These are phyloP conservation scores for Mycena olivaceomarginata DNA, from an alignment of 768 basidiomycete species.

Conservation along the genomic window DNA sequence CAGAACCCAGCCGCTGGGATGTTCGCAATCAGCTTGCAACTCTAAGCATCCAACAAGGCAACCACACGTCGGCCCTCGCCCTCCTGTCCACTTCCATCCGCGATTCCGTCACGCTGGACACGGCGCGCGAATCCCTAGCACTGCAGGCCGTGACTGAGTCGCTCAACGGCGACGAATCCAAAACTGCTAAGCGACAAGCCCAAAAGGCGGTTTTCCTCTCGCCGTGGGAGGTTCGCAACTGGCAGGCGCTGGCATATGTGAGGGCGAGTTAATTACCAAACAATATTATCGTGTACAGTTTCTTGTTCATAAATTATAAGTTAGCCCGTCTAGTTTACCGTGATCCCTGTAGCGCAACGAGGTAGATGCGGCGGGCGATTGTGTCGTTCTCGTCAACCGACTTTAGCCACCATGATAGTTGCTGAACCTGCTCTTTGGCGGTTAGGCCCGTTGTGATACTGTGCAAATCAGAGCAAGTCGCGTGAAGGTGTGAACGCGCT, in stretches of 20 bases:
- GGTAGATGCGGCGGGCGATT: conserved; percentile 69
- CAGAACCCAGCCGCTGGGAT: conserved; percentile 71
- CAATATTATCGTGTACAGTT: conserved; percentile 42
- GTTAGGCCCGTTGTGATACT: conserved; percentile 63
- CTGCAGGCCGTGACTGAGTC: conserved; percentile 70
- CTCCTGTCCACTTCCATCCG: conserved; percentile 59
- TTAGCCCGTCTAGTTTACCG: conserved; percentile 24
- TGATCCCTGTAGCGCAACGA: conserved; percentile 56
- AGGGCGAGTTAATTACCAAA: conserved; percentile 48
- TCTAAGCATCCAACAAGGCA: conserved; percentile 70
- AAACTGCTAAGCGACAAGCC: conserved; percentile 63
- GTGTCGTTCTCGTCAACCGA: conserved; percentile 62
- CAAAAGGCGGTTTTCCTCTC: conserved; percentile 80
- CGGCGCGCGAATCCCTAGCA: conserved; percentile 64
- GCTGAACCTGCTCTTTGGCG: conserved; percentile 66
- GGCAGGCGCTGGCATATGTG: conserved; percentile 78
- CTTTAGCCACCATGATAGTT: conserved; percentile 81
- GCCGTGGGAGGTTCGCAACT: conserved; percentile 71
- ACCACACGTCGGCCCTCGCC: conserved; percentile 65
- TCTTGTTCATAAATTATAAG: conserved; percentile 25
- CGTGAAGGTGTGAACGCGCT: conserved; percentile 52
- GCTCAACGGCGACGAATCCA: conserved; percentile 44
- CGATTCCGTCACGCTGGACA: conserved; percentile 56
- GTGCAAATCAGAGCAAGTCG: background rate
- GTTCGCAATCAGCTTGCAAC: conserved; percentile 73